Conservation (phyloP, 2,329 filamentous ascomycete species). For the Aspergillus versicolor region DNA sequence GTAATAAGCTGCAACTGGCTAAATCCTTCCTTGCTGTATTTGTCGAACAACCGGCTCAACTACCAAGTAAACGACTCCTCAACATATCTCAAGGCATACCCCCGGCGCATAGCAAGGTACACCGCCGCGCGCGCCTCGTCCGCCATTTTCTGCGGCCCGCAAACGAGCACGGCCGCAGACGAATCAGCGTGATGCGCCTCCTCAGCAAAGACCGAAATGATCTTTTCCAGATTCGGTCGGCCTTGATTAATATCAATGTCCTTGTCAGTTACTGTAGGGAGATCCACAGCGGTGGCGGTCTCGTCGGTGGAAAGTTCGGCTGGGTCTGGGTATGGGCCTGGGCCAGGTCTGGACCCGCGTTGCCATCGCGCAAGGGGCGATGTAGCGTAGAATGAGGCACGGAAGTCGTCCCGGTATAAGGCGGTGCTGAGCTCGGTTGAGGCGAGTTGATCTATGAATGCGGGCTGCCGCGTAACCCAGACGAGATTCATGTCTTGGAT, state of each 20-base stretch:
- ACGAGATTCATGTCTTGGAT: constrained; percentile 33
- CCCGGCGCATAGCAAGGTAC: constrained; percentile 35
- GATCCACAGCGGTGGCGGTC: not conserved
- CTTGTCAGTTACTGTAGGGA: not conserved
- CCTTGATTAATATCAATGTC: constrained; percentile 18
- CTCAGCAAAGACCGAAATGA: constrained; percentile 34
- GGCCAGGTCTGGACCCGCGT: not conserved
- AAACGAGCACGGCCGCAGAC: constrained; percentile 43
- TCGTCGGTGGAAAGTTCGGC: too few relatives aligned
- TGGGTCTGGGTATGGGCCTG: too few relatives aligned
- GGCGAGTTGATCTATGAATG: constrained; percentile 31
- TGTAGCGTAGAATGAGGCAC: constrained; percentile 32
- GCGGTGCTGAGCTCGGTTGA: constrained; percentile 26
- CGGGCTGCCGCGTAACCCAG: constrained; percentile 34
- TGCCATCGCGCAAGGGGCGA: not conserved
- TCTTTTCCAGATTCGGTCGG: constrained; percentile 39
- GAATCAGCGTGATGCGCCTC: constrained; percentile 27
- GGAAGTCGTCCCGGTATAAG: constrained; percentile 30
- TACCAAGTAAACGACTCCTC: constrained; percentile 48
- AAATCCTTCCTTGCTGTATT: too few relatives aligned
- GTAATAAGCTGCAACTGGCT: too few relatives aligned
- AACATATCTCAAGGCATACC: constrained; percentile 42
- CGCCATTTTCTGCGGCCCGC: constrained; percentile 48
- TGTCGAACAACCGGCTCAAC: too few relatives aligned
- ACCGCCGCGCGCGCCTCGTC: constrained; percentile 45